phyloP scores from a whole-genome alignment of 306 rosid genomes.

The Gynostemma pentaphyllum region DNA sequence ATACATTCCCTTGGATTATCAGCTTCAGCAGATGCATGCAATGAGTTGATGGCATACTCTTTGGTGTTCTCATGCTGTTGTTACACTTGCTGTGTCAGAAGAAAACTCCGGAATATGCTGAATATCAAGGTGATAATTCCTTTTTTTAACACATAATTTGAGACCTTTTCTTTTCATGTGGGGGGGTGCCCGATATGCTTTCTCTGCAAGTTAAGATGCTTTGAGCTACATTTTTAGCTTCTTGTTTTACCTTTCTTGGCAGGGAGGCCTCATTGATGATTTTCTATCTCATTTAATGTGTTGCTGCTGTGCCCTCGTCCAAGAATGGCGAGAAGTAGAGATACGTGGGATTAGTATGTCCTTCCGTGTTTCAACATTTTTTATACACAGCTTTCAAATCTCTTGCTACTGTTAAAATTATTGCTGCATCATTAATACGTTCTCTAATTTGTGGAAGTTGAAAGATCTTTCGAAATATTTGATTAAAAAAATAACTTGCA shows the following conservation, averaged over 20 bases:
- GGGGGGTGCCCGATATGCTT: background rate
- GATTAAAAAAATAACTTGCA: conserved; percentile 27
- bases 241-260: conserved; percentile 13
- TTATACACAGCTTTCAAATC: background rate
- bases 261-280: conserved; percentile 90
- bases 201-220: background rate
- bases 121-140: conserved; percentile 75
- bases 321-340: conserved; percentile 99
- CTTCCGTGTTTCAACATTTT: background rate
- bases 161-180: conserved; percentile 1
- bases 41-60: conserved; percentile 92
- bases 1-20: conserved; percentile 13
- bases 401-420: background rate
- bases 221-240: background rate
- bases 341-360: conserved; percentile 75
- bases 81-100: conserved; percentile 80
- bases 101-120: conserved; percentile 78
- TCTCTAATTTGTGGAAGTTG: background rate
- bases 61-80: conserved; percentile 86
- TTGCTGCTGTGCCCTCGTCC: conserved; percentile 98
- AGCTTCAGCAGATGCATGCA: conserved; percentile 88
- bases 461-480: conserved; percentile 1
- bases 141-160: background rate
- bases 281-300: conserved; percentile 95
- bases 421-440: background rate